Conservation (phyloP, 352 stramenopile species). For the Hyaloperonospora arabidopsidis region DNA sequence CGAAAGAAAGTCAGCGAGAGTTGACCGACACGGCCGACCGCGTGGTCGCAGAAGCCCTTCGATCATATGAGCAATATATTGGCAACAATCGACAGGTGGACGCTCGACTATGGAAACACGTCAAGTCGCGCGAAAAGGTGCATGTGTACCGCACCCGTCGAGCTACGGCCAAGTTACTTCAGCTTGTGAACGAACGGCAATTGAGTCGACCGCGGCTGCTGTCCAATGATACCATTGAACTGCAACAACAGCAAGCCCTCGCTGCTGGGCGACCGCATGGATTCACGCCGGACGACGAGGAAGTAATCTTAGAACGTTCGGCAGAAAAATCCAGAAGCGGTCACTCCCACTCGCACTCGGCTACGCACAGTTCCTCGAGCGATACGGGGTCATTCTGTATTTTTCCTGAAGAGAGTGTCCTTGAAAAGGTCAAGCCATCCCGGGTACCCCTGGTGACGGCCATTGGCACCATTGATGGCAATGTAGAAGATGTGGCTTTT, state of each 20-base stretch:
- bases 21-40: slow-evolving; percentile 48
- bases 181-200: slow-evolving; percentile 22
- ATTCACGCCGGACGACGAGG: slow-evolving; percentile 20
- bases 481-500: slow-evolving; percentile 41
- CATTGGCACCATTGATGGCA: slow-evolving; percentile 32
- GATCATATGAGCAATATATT: slow-evolving; percentile 44
- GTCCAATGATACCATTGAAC: slow-evolving; percentile 33
- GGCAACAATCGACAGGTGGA: slow-evolving; percentile 34
- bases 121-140: slow-evolving; percentile 52
- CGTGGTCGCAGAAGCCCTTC: slow-evolving; percentile 51
- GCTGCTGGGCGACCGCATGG: slow-evolving; percentile 21
- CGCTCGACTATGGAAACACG: slow-evolving; percentile 41
- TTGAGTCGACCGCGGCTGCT: slow-evolving; percentile 36
- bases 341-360: slow-evolving; percentile 6
- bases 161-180: slow-evolving; percentile 16
- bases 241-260: slow-evolving; percentile 24
- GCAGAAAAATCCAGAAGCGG: slow-evolving; percentile 10
- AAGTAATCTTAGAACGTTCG: slow-evolving; percentile 14
- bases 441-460: slow-evolving; percentile 30
- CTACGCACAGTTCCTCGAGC: slow-evolving; percentile 35
- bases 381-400: slow-evolving; percentile 32
- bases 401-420: slow-evolving; percentile 32
- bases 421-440: slow-evolving; percentile 31
- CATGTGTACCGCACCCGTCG: slow-evolving; percentile 50
- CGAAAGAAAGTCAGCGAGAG: slow-evolving; percentile 28